These are phyloP conservation scores for Termitomyces sp. DNA, from an alignment of 768 basidiomycete species.

Conservation along the genomic window DNA sequence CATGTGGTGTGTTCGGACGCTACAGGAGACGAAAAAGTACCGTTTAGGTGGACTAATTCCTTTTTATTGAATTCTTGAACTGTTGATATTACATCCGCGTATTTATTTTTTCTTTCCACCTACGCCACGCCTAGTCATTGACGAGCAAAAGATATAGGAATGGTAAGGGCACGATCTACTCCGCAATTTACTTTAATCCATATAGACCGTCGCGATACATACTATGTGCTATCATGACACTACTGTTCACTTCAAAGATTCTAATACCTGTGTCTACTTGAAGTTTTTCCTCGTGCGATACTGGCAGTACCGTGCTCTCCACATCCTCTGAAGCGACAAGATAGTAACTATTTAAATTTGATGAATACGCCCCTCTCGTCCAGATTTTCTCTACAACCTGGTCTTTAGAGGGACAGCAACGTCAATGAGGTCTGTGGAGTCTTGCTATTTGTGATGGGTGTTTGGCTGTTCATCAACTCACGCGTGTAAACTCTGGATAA, in stretches of 20 bases:
- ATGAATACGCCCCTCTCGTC: no score
- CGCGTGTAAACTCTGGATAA: not conserved
- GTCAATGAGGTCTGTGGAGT: not conserved
- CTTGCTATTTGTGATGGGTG: not conserved
- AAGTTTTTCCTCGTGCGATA: no score
- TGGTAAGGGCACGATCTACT: not conserved
- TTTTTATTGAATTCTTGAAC: not conserved
- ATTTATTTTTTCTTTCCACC: not conserved
- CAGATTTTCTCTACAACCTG: not conserved
- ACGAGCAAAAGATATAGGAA: not conserved
- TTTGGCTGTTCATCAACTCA: not conserved
- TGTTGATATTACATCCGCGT: not conserved
- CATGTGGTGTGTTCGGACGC: conserved; percentile 62
- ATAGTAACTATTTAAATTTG: no score
- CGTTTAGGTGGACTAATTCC: not conserved
- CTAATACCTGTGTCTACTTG: no score
- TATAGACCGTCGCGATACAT: no score
- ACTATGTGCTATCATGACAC: not conserved
- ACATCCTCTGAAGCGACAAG: not conserved
- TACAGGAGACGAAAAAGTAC: conserved; percentile 43
- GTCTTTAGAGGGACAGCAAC: not conserved
- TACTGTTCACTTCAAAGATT: not conserved
- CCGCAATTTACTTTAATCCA: no score
- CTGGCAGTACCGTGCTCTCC: not conserved
- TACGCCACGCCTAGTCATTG: not conserved